Base-by-base conservation (phyloP, 331 rosid species). In the Spiraea crenata region DNA sequence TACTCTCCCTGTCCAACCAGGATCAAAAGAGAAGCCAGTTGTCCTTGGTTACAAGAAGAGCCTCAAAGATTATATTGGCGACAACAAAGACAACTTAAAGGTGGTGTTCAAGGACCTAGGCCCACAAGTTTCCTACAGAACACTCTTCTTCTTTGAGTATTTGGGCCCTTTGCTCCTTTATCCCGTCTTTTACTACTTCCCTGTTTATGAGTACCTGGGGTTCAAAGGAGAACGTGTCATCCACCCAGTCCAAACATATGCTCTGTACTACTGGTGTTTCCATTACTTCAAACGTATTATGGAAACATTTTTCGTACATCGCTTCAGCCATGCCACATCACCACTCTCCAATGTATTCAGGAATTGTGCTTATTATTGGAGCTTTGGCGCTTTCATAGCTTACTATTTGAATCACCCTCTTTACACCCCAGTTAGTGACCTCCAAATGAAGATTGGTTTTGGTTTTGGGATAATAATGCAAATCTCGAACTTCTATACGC, bases 291-390 rank as follows among this genome's bases (percentile, higher is more conserved):
- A 95, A 77, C 88, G 98, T 67, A 95, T 95, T 78, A 68, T 91
- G 86, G 99, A 95, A 75, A 95, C 99, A 5, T 91, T 89, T 80
- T 95, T 91, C 0, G 81, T 95, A 61, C 97, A 95, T 85, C 86
- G 98, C 78, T 95, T 95, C 83, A 95, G 99, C 78, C 99, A 95
- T 57, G 96, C 99, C 20, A 91, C 99, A 68, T 95, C 99, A 17
- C 99, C 99, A 20, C 85, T 95, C 52, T 86, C 96, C 46, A 91
- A 95, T 72, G 98, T 95, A 75, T 87, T 89, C 14, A 91, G 99
- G 16, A 95, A 95, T 74, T 95, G 99, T 69, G 96, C 96, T 45
- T 95, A 95, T 75, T 95, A 95, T 78, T 95, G 96, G 99, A 74
- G 89, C 25, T 95, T 95, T 80, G 99, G 96, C 37, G 51, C 84